A percentile compares a stretch with the other conserved stretches of the same genome.
phyloP scores from a whole-genome alignment of 1,139 yeast genomes.

The Geotrichum citri-aurantii region DNA sequence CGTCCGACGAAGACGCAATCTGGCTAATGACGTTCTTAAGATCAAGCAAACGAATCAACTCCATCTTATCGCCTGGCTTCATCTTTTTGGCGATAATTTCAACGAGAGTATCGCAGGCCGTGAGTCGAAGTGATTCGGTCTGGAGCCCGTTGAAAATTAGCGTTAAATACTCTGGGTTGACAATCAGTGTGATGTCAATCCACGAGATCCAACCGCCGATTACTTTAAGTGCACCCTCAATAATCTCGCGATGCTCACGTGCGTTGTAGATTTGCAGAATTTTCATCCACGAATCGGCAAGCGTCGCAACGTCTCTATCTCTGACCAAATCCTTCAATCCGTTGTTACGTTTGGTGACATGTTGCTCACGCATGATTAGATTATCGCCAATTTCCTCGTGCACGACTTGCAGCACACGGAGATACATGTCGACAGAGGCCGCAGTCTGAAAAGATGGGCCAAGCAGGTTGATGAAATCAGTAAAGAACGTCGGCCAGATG shows the following conservation, averaged over 20 bases:
- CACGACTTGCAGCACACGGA: slow-evolving; percentile 65
- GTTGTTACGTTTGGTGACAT: slow-evolving; percentile 60
- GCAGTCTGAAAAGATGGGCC: slow-evolving; percentile 33
- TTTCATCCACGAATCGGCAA: slow-evolving; percentile 64
- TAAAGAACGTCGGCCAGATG: slow-evolving; percentile 61
- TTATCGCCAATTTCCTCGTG: slow-evolving; percentile 94
- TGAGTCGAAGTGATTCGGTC: slow-evolving; percentile 37
- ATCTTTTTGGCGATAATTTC: slow-evolving; percentile 87
- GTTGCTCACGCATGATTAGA: slow-evolving; percentile 58
- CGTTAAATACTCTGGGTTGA: slow-evolving; percentile 58
- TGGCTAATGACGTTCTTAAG: slow-evolving; percentile 50
- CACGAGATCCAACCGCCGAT: slow-evolving; percentile 87
- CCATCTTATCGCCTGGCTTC: slow-evolving; percentile 80
- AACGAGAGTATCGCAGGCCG: slow-evolving; percentile 65
- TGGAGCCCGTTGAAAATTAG: slow-evolving; percentile 59
- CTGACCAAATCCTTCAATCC: slow-evolving; percentile 77
- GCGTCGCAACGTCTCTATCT: slow-evolving; percentile 60
- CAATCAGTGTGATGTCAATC: slow-evolving; percentile 83
- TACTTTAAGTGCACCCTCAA: slow-evolving; percentile 55
- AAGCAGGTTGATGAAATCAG: slow-evolving; percentile 46
- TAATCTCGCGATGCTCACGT: slow-evolving; percentile 38
- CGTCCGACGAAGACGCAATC: slow-evolving; percentile 40
- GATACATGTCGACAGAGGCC: slow-evolving; percentile 68
- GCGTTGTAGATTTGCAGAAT: slow-evolving; percentile 42
- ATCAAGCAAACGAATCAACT: slow-evolving; percentile 63